Evolutionary conservation across 2,329 filamentous ascomycete genomes (phyloP), one percentile per base, ranked within the genome.

Genomic region (Claviceps sp.): DNA sequence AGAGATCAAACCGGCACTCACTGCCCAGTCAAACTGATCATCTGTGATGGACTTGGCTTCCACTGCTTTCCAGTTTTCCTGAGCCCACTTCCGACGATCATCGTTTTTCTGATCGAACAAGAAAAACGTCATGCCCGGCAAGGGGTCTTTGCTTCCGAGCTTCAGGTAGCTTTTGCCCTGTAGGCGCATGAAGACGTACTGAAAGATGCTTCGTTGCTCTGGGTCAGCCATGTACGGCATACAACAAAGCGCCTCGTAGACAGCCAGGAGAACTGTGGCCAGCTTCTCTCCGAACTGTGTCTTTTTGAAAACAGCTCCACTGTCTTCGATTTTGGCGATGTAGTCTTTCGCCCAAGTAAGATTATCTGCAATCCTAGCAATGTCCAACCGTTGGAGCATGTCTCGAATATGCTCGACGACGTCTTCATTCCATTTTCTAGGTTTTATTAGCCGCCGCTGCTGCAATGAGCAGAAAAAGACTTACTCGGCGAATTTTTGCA

Each of bases 181-280:
- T 2, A 94, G 81, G 22, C 89, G 76, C 58, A 80, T 75, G 65
- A 97, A 96, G 11, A 94, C 88, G 58, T 77, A 81, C 63, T 95
- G 86, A 63, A 97, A 95, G 57, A 82, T 64, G 0, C 63, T 59
- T 2, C 75, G 71, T 56, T 74, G 73, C 4, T 74, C 72, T 1
- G 75, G 70, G n/a, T 72, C 59, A 45, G 69, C 75, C 55, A 96
- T 73, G 63, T 94, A 89, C 1, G 85, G 76, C 58, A 89, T 81
- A 65, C 86, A 95, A 65, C 89, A 95, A 49, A 97, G 71, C 0
- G 86, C 84, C 65, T 97, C 91, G 60, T 94, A 95, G 34, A 97
- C 79, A 11, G 88, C 84, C 54, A 93, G 78, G 49, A 94, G 78
- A 6, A 87, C 81, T 30, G 78, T 71, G 1, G 76, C 70, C 30